Evolutionary conservation across 2,329 filamentous ascomycete species (phyloP).

Genomic region (Calonectria naviculata): DNA sequence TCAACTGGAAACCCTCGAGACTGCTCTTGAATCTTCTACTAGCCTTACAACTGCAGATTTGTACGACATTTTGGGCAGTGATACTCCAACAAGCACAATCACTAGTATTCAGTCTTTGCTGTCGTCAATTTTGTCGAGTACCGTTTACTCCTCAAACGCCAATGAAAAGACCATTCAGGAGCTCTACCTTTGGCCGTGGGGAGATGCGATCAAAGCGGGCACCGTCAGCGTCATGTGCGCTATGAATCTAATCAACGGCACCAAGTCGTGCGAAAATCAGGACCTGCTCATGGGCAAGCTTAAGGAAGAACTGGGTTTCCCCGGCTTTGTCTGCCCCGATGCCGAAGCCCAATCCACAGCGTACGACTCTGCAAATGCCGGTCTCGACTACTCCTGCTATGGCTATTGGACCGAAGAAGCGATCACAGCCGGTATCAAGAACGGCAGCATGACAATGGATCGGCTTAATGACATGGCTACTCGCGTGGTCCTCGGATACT

Average conservation of each 20-base stretch:
- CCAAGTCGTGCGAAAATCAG: neutral
- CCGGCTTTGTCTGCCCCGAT: slow-evolving; percentile 75
- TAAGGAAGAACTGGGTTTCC: slow-evolving; percentile 78
- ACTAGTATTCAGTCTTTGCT: no score
- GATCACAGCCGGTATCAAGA: neutral
- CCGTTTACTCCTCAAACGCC: neutral
- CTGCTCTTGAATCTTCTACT: no score
- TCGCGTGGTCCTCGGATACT: neutral
- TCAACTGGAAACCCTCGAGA: no score
- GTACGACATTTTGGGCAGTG: no score
- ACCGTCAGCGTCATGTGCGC: neutral
- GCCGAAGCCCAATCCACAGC: neutral
- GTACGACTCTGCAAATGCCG: neutral
- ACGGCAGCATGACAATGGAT: neutral
- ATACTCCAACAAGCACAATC: neutral
- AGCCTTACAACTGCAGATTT: no score
- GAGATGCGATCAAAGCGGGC: neutral
- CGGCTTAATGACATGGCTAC: neutral
- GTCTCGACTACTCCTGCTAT: neutral
- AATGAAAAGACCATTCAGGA: neutral
- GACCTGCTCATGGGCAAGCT: slow-evolving; percentile 74
- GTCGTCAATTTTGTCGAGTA: neutral
- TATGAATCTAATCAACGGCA: neutral
- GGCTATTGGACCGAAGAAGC: neutral
- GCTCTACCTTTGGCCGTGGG: neutral